Base-by-base conservation (phyloP, 352 stramenopile species). In the Pythium dissimile region DNA sequence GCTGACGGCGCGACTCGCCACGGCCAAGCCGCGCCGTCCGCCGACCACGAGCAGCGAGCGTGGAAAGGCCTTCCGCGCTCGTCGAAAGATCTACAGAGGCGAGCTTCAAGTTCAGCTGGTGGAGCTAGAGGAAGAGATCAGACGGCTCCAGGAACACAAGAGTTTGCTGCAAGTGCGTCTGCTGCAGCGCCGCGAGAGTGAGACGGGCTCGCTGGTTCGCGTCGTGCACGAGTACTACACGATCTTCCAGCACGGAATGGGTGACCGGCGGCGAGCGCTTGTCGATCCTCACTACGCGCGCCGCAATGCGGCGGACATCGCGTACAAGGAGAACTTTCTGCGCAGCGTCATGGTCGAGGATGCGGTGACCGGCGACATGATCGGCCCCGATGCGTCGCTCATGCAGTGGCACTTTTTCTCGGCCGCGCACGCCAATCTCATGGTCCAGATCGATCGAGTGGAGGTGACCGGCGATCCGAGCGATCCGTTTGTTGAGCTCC, bases 321-420 rank as follows among this genome's bases (percentile, higher is more conserved):
- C 37, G 8, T 58, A 64, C 47, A 55, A 65, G 26, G 57, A 58
- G 16, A 51, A 53, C 31, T 65, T 65, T n/a, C 34, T 65, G 9
- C 57, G 32, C 20, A 43, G 18, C 27, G 28, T 65, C n/a, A 65
- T 65, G 57, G 39, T 18, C 7, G 48, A 52, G 18, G 39, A 65
- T 28, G 49, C 43, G 3, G 16, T 38, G 5, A 65, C 57, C 2
- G 57, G 57, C 2, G 57, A 65, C 37, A 38, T 65, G 18, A 31
- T 59, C n/a, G 57, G 57, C n/a, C 47, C 49, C 0, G 48, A 65
- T 7, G 48, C 57, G 8, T 52, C 57, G 13, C 35, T 65, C 5
- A 58, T 54, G 39, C 57, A 65, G 32, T 65, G 57, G 57, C 47
- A 54, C 10, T 54, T 59, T 27, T 65, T 59, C 42, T 55, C 39